These are phyloP conservation scores for Talaromyces wortmannii DNA, from an alignment of 495 filamentous ascomycete genomes.

Conservation along the genomic window DNA sequence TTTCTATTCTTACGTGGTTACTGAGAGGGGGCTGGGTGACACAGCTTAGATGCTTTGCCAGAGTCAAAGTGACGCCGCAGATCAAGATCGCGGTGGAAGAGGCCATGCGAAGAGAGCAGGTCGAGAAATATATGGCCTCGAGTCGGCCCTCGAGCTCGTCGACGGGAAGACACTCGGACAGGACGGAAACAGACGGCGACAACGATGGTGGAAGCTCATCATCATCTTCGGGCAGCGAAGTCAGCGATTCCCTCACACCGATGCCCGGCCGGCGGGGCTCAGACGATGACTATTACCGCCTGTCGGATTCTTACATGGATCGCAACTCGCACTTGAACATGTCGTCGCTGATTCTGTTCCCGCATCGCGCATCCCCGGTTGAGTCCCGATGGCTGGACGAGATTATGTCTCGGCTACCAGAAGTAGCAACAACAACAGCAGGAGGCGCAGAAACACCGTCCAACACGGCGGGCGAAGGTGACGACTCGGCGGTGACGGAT, in stretches of 20 bases:
- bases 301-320: slow-evolving; percentile 31
- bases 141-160: slow-evolving; percentile 10
- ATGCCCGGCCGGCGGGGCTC: slow-evolving; percentile 22
- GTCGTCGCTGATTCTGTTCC: slow-evolving; percentile 42
- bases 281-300: slow-evolving; percentile 20
- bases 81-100: slow-evolving; percentile 43
- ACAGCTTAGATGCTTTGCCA: slow-evolving; percentile 81
- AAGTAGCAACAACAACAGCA: slow-evolving; percentile 13
- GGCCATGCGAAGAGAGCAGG: slow-evolving; percentile 35
- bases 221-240: slow-evolving; percentile 32
- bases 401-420: slow-evolving; percentile 53
- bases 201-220: slow-evolving; percentile 26
- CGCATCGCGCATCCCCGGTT: slow-evolving; percentile 47
- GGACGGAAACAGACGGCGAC: background rate
- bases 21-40: slow-evolving; percentile 89
- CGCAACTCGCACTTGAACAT: slow-evolving; percentile 28
- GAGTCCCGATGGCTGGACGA: slow-evolving; percentile 70
- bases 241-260: slow-evolving; percentile 32
- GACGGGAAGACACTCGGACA: background rate
- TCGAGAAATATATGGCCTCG: slow-evolving; percentile 34
- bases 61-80: slow-evolving; percentile 53
- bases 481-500: slow-evolving; percentile 41
- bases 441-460: no score
- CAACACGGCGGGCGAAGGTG: slow-evolving; percentile 20
- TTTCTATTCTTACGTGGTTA: slow-evolving; percentile 87